A percentile compares a stretch with the other conserved stretches of the same genome.
Conservation (phyloP, 2,329 filamentous ascomycete species). For the Bipolaris sorokiniana region DNA sequence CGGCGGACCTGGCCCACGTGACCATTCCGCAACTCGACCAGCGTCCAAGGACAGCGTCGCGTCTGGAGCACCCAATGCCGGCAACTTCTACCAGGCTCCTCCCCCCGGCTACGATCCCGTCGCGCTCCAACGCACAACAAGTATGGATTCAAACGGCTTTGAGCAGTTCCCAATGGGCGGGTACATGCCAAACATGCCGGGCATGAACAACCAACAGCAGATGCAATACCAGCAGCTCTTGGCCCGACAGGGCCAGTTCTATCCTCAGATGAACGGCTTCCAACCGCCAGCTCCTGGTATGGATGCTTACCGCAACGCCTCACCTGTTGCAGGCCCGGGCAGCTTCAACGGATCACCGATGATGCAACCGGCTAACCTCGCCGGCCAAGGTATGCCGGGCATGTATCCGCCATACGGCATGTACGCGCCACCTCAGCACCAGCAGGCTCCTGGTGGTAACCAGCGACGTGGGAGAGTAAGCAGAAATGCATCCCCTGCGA, state of each 20-base stretch:
- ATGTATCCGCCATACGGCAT: conserved; percentile 57
- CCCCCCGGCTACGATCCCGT: conserved; percentile 50
- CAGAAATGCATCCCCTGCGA: conserved; percentile 31
- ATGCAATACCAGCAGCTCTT: conserved; percentile 65
- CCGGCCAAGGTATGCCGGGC: conserved; percentile 46
- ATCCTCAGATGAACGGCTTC: conserved; percentile 53
- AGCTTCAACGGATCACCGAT: conserved; percentile 51
- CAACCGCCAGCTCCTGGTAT: conserved; percentile 50
- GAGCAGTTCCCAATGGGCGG: conserved; percentile 53
- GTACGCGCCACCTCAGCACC: conserved; percentile 57
- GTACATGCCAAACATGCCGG: conserved; percentile 49
- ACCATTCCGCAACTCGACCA: conserved; percentile 46
- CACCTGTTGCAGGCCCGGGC: conserved; percentile 51
- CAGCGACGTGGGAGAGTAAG: conserved; percentile 62
- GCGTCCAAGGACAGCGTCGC: conserved; percentile 47
- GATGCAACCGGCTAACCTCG: conserved; percentile 56
- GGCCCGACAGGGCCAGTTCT: conserved; percentile 56
- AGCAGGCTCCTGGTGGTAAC: conserved; percentile 53
- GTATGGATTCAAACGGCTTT: conserved; percentile 58
- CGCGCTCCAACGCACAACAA: conserved; percentile 54
- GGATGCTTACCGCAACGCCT: conserved; percentile 53
- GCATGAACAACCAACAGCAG: conserved; percentile 55
- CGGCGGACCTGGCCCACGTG: conserved; percentile 49
- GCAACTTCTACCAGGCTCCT: conserved; percentile 48
- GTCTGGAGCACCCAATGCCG: conserved; percentile 36